phyloP scores from a whole-genome alignment of 768 basidiomycete species.

The Lactifluus rugatus region DNA sequence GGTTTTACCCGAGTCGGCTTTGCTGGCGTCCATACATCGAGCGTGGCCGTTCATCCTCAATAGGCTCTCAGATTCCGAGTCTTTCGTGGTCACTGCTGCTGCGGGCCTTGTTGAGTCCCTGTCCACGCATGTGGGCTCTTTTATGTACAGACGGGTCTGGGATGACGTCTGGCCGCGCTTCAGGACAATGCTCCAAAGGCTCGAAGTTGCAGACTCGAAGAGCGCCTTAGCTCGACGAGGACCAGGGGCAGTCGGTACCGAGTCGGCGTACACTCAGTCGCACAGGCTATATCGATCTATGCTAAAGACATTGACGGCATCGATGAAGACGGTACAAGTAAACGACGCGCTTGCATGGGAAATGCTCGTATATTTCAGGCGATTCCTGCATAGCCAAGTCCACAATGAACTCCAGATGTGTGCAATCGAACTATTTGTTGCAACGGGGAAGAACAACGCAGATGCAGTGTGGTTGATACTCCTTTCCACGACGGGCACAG shows the following conservation, averaged over 20 bases:
- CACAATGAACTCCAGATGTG: slow-evolving; percentile 66
- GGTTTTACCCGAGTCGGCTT: slow-evolving; percentile 58
- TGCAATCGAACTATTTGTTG: slow-evolving; percentile 56
- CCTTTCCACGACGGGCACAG: slow-evolving; percentile 38
- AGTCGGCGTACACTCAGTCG: slow-evolving; percentile 69
- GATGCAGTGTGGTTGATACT: slow-evolving; percentile 84
- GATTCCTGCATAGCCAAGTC: slow-evolving; percentile 57
- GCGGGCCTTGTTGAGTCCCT: slow-evolving; percentile 66
- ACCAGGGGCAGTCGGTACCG: slow-evolving; percentile 42
- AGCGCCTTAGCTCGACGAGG: slow-evolving; percentile 59
- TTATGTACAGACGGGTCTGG: slow-evolving; percentile 79
- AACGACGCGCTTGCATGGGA: slow-evolving; percentile 75
- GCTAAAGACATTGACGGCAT: slow-evolving; percentile 60
- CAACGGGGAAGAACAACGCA: slow-evolving; percentile 49
- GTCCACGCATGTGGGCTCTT: slow-evolving; percentile 61
- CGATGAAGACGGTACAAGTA: slow-evolving; percentile 55
- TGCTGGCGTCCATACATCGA: slow-evolving; percentile 77
- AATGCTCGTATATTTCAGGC: slow-evolving; percentile 60
- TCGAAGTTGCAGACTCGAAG: slow-evolving; percentile 53
- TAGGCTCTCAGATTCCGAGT: slow-evolving; percentile 60
- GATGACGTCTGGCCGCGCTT: slow-evolving; percentile 93
- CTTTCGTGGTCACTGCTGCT: slow-evolving; percentile 73
- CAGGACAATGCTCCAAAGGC: slow-evolving; percentile 42
- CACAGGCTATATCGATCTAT: slow-evolving; percentile 75
- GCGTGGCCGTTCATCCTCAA: slow-evolving; percentile 95